These are phyloP conservation scores for Orychophragmus violaceus DNA, from an alignment of 345 rosid genomes.

Conservation along the genomic window DNA sequence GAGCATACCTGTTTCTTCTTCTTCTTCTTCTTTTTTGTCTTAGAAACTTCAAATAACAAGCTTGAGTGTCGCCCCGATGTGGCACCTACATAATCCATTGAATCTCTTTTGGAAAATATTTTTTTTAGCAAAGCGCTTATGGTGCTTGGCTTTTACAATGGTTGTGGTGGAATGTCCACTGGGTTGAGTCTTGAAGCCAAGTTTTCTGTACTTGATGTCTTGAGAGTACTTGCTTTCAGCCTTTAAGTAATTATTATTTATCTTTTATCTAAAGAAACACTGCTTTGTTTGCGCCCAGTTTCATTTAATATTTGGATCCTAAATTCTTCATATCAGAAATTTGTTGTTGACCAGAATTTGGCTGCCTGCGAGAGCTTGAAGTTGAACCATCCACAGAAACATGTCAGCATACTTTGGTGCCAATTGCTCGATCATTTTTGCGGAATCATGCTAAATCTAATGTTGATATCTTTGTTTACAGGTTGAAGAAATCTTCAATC, in stretches of 20 bases:
- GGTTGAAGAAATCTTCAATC: no score
- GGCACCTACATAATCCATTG: conserved; percentile 21
- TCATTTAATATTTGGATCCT: conserved; percentile 5
- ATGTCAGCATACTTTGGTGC: conserved; percentile 38
- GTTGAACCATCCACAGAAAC: conserved; percentile 74
- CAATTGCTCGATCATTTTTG: conserved; percentile 3
- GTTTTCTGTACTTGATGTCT: conserved; percentile 54
- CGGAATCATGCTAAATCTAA: conserved; percentile 4
- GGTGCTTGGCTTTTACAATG: conserved; percentile 79
- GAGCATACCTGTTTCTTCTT: background rate
- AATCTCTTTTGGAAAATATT: conserved; percentile 18
- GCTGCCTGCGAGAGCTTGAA: conserved; percentile 83
- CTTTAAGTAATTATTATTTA: conserved; percentile 20
- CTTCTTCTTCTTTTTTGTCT: conserved; percentile 21
- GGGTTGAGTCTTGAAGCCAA: conserved; percentile 89
- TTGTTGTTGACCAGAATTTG: conserved; percentile 69
- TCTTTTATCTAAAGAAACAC: conserved; percentile 10
- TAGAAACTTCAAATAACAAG: conserved; percentile 35
- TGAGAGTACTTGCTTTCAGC: conserved; percentile 74
- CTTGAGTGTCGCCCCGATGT: conserved; percentile 20
- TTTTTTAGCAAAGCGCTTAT: conserved; percentile 37
- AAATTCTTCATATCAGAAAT: conserved; percentile 46
- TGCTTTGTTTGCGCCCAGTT: conserved; percentile 5
- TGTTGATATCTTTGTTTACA: conserved; percentile 25
- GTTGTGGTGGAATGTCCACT: conserved; percentile 99